Percentiles rank a stretch among this genome's conserved stretches.
Evolutionary conservation across 495 filamentous ascomycete genomes (phyloP).

Genomic region (Trichoderma orchidacearum): DNA sequence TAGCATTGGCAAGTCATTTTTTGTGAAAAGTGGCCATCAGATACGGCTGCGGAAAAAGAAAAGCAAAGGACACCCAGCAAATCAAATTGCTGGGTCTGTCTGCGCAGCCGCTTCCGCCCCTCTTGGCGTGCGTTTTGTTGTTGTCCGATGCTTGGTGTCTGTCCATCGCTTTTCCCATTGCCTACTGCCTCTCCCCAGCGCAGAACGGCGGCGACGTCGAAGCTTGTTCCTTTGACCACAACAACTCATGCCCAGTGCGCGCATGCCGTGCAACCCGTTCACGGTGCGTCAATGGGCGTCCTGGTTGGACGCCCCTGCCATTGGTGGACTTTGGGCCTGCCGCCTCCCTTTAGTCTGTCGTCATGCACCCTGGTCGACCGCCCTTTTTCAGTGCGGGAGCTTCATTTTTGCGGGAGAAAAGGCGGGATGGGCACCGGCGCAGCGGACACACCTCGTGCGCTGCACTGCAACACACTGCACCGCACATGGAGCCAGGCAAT

Average conservation of each 20-base stretch:
- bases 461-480: background rate
- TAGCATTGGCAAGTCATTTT: no score
- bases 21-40: no score
- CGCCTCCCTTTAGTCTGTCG: background rate
- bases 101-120: background rate
- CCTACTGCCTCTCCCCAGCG: background rate
- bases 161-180: background rate
- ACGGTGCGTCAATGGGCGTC: background rate
- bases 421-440: background rate
- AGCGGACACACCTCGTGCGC: background rate
- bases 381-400: background rate
- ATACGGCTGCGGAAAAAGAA: no score
- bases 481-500: background rate
- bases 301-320: background rate
- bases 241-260: background rate
- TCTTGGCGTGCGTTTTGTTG: background rate
- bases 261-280: background rate
- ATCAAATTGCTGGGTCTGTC: no score
- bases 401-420: conserved; percentile 1
- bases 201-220: background rate
- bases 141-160: background rate
- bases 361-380: background rate
- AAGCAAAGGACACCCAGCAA: no score
- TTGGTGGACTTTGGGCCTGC: background rate
- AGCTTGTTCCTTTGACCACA: background rate